These are phyloP conservation scores for Clarireedia homoeocarpa DNA, from an alignment of 2,329 filamentous ascomycete species.

Conservation along the genomic window DNA sequence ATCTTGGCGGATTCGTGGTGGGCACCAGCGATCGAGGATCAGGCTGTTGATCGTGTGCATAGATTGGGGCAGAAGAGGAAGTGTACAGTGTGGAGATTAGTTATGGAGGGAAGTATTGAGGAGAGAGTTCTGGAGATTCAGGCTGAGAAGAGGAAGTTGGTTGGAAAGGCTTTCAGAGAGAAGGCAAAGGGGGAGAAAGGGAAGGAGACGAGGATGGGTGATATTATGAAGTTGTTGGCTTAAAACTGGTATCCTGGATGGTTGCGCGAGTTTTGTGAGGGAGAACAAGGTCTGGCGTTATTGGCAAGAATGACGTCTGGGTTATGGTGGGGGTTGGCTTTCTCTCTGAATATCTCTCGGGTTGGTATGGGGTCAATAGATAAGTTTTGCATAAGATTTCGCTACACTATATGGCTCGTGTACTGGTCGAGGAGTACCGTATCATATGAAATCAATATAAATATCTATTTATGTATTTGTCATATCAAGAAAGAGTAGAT, in stretches of 20 bases:
- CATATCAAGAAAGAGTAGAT: too few relatives aligned
- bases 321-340: too few relatives aligned
- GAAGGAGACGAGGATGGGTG: slow-evolving; percentile 46
- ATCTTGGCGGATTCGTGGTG: slow-evolving; percentile 84
- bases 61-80: slow-evolving; percentile 73
- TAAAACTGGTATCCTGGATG: background rate
- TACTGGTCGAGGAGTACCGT: too few relatives aligned
- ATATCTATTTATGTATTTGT: background rate
- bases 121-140: slow-evolving; percentile 75
- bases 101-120: slow-evolving; percentile 76
- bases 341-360: too few relatives aligned
- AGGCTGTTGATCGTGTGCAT: slow-evolving; percentile 83
- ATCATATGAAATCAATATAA: background rate
- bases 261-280: background rate
- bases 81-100: slow-evolving; percentile 71
- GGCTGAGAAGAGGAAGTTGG: slow-evolving; percentile 68
- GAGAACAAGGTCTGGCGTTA: background rate
- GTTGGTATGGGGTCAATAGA: background rate
- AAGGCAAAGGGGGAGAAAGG: slow-evolving; percentile 50
- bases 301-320: too few relatives aligned
- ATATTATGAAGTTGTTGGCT: slow-evolving; percentile 39
- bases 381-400: background rate
- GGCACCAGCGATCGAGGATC: slow-evolving; percentile 88
- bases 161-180: slow-evolving; percentile 73
- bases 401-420: too few relatives aligned